Evolutionary conservation across 352 stramenopile genomes (phyloP), one percentile per base, ranked within the genome.

Genomic region (Vaucheria bursata): DNA sequence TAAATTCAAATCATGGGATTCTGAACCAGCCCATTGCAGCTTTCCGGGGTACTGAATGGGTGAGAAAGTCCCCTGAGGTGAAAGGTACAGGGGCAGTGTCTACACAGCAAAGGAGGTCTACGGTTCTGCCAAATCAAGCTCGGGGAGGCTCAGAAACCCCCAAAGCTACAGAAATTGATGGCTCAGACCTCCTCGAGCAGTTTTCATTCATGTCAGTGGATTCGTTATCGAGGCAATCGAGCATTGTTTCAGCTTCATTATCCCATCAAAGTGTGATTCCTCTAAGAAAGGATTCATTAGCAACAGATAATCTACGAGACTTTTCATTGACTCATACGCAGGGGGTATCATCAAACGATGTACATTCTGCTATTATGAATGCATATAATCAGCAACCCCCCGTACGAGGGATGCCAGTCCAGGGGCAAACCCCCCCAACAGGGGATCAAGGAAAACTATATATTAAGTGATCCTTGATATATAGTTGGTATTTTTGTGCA

Each of bases 281-380:
- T 31, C 7, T 31, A 34, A 31, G 2, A 2, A 2, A 34, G 45
- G 12, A 25, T 12, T 25, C 12, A 18, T 12, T 25, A 59, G 45
- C 45, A 59, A 25, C 45, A 59, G 12, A 25, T 59, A 59, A 25
- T 18, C 45, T 12, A 25, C 45, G 45, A 25, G 12, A 59, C 12
- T 25, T 12, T 12, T 25, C 12, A 25, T 59, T 12, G 45, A 12
- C 12, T 12, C 45, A 25, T 12, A 12, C 12, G 45, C 45, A 59
- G 45, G 12, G 45, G 45, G 12, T 68, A 7, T 31, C 53, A 2
- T 34, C 8, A 31, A 8, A 68, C 53, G 65, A 34, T n/a, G 31
- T 72, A 35, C 65, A 72, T 35, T 72, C 65, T 35, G 65, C 65
- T 38, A 72, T 72, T 35, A 72, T 72, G 65, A 72, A 35, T 40